Base-by-base conservation (phyloP, 2,329 filamentous ascomycete species). In the Lasiodiplodia sp. region DNA sequence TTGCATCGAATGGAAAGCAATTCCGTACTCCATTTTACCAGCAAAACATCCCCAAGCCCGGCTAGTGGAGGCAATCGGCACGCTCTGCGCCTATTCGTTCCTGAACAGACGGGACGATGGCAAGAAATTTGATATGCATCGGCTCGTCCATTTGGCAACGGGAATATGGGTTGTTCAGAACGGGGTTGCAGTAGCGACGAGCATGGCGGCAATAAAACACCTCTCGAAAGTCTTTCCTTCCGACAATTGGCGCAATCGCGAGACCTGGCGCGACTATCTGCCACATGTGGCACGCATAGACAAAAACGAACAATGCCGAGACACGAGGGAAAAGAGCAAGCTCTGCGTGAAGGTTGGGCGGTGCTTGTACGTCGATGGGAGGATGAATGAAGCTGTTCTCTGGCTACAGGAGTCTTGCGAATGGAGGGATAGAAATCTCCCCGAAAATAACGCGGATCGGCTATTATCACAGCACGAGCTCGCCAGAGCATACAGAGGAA, bases 141-240 rank as follows among this genome's bases (percentile, higher is more conserved):
- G 73, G n/a, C 73, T 81, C 5, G 78, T 81, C 10, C 75, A 78
- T 60, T 65, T 80, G 14, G 75, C 78, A 10, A 78, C 72, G 34
- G 70, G 75, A 34, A 75, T 71, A 47, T 81, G 78, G 79, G 63
- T 81, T 3, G 70, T 63, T 67, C 66, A 71, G 44, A 49, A 77
- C 12, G 57, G 68, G 2, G 21, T 66, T 28, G 71, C 74, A 55
- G 11, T 10, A n/a, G 3, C 49, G 10, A 76, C 71, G 70, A 72
- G 60, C 21, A 47, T 68, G 12, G 72, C 56, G 57, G 66, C 71
- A 21, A 62, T 73, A 16, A 40, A 53, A 34, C 71, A 72, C 56
- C 66, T 79, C 14, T 58, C 65, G 14, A 57, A 76, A 56, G 44
- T 79, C 10, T 73, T 78, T 28, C 73, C 69, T 47, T 65, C 21